Evolutionary conservation across 2,329 filamentous ascomycete genomes (phyloP).

Genomic region (Myriosclerotinia curreyana): DNA sequence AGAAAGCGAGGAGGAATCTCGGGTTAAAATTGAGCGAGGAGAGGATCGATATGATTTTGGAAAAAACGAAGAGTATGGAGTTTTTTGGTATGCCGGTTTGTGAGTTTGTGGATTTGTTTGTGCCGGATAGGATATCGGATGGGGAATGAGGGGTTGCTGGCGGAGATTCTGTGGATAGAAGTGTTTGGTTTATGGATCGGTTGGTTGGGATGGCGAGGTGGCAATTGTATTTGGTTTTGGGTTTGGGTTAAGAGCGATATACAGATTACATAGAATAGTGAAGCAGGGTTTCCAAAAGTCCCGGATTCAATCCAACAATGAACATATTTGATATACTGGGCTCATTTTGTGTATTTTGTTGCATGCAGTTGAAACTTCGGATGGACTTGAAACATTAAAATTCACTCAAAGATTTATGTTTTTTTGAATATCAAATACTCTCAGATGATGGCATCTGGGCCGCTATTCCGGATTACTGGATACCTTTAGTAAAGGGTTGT

Average conservation of each 20-base stretch:
- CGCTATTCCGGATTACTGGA: too few relatives aligned
- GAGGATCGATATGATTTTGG: constrained; percentile 18
- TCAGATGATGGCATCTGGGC: too few relatives aligned
- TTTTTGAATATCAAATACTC: too few relatives aligned
- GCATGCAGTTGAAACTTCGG: too few relatives aligned
- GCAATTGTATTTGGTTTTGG: background rate
- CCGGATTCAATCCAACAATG: background rate
- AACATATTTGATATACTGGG: background rate
- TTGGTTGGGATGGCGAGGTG: constrained; percentile 2
- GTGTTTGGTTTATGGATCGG: background rate
- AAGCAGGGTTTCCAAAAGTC: background rate
- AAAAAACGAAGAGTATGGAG: constrained; percentile 20
- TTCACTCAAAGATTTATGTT: too few relatives aligned
- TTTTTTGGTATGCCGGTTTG: constrained; percentile 17
- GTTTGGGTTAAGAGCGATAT: background rate
- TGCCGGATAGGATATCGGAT: constrained; percentile 5
- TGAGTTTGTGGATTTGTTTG: constrained; percentile 22
- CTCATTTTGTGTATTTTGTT: background rate
- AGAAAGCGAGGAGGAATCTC: constrained; percentile 34
- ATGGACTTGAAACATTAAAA: background rate
- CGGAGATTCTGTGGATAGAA: background rate
- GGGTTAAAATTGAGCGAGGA: constrained; percentile 27
- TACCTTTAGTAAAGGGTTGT: too few relatives aligned
- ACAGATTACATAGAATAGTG: background rate
- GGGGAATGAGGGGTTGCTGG: background rate